A percentile compares a stretch with the other conserved stretches of the same genome.
phyloP scores from a whole-genome alignment of 1,139 yeast species.

The Yamadazyma atlantica region DNA sequence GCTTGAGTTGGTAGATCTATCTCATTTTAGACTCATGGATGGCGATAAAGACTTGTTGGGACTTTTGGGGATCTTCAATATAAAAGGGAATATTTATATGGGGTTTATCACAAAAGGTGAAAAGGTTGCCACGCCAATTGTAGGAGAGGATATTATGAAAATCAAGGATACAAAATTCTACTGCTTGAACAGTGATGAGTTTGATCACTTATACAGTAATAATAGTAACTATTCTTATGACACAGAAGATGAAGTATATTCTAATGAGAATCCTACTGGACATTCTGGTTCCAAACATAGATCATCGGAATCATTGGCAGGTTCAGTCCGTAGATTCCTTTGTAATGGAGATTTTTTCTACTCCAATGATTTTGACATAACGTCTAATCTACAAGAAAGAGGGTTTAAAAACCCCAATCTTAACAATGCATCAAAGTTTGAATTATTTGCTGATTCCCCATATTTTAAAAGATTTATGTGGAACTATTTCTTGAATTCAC shows the following conservation, averaged over 20 bases:
- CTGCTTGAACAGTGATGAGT: constrained; percentile 58
- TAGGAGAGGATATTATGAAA: constrained; percentile 50
- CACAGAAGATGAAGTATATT: constrained; percentile 6
- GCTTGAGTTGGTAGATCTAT: constrained; percentile 35
- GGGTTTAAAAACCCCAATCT: constrained; percentile 19
- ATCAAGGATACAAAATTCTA: constrained; percentile 61
- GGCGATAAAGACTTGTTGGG: constrained; percentile 47
- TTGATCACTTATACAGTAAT: constrained; percentile 35
- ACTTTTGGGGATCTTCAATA: constrained; percentile 57
- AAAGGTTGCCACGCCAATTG: constrained; percentile 59
- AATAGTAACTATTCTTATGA: background rate
- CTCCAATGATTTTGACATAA: constrained; percentile 64
- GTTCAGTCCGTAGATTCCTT: constrained; percentile 54
- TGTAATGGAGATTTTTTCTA: constrained; percentile 66
- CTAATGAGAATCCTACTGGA: background rate
- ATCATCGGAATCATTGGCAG: constrained; percentile 52
- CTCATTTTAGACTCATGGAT: constrained; percentile 43
- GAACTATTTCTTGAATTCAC: constrained; percentile 61
- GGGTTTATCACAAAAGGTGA: constrained; percentile 59
- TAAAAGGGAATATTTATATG: constrained; percentile 55
- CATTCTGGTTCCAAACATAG: constrained; percentile 5
- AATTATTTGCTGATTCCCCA: constrained; percentile 40
- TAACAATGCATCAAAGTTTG: constrained; percentile 14
- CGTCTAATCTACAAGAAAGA: constrained; percentile 61
- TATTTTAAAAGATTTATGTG: constrained; percentile 62